Percentiles rank a stretch among this genome's conserved stretches.
phyloP scores from a whole-genome alignment of 2,329 filamentous ascomycete genomes.

The Pseudogymnoascus sp. region DNA sequence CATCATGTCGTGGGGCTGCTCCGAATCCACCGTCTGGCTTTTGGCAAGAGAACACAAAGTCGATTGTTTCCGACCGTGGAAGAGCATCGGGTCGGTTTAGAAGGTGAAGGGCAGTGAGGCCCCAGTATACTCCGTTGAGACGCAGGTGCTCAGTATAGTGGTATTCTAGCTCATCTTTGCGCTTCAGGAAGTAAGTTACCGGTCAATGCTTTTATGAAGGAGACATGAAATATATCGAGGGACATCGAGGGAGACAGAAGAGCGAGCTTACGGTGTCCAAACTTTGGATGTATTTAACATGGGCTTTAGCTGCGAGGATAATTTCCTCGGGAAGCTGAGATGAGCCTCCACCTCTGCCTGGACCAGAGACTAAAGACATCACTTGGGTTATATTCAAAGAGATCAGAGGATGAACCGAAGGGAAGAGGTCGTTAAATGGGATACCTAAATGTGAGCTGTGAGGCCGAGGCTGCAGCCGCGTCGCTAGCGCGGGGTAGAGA shows the following conservation, averaged over 20 bases:
- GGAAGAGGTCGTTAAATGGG: neutral
- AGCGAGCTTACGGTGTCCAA: slow-evolving; percentile 66
- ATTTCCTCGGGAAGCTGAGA: slow-evolving; percentile 25
- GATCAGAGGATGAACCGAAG: neutral
- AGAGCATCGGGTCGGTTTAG: slow-evolving; percentile 75
- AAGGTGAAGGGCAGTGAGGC: slow-evolving; percentile 79
- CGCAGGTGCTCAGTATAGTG: slow-evolving; percentile 96
- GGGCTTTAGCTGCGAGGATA: slow-evolving; percentile 39
- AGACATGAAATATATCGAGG: slow-evolving; percentile 12
- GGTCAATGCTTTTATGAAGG: slow-evolving; percentile 20
- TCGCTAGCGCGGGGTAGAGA: slow-evolving; percentile 2
- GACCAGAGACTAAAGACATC: slow-evolving; percentile 29
- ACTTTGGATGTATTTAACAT: slow-evolving; percentile 89
- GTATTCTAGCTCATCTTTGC: slow-evolving; percentile 92
- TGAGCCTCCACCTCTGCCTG: slow-evolving; percentile 21
- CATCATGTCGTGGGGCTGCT: slow-evolving; percentile 87
- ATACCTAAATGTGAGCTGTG: neutral
- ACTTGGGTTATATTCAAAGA: neutral
- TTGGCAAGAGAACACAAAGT: slow-evolving; percentile 94
- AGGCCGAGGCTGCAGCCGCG: slow-evolving; percentile 6
- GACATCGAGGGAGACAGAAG: slow-evolving; percentile 18
- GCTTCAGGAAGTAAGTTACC: slow-evolving; percentile 41
- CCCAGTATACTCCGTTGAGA: slow-evolving; percentile 95
- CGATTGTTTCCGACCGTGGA: slow-evolving; percentile 71
- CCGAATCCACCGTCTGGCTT: slow-evolving; percentile 86